Base-by-base conservation (phyloP, 495 filamentous ascomycete genomes). In the Penicillium pulvis region DNA sequence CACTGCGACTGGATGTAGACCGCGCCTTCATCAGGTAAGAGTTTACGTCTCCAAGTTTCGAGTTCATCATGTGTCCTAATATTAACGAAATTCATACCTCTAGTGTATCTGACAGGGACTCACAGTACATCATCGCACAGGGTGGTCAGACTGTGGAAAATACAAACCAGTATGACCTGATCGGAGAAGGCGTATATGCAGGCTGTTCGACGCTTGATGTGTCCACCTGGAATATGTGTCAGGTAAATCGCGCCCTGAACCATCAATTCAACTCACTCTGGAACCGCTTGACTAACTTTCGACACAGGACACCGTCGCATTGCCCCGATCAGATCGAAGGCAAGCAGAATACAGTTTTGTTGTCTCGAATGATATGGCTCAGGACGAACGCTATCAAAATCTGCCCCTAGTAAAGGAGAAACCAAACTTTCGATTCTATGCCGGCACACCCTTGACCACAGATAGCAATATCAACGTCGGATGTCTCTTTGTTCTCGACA, bases 391-490 rank as follows among this genome's bases (percentile, higher is more conserved):
- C 33, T 82, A 76, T 51, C 70, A 71, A 28, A 23, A 71, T 7
- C 60, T 81, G 3, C 66, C 77, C 1, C 76, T 79, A 39, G 79
- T 82, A 6, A 51, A 68, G 17, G 72, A 60, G 4, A 62, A 72
- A 11, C 79, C 77, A 0, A 51, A 69, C 16, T 81, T 77, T 48
- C 72, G 65, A 35, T 81, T 76, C 55, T 81, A 81, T 51, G 79
- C 77, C 12, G 79, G 79, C 47, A 81, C 77, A 3, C 73, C 75
- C 9, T 78, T 92, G 17, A 81, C 86, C 3, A 90, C 87, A 0
- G 84, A 82, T 11, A 79, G 75, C 24, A 88, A 86, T 14, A 82
- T 90, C 59, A 85, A 86, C 28, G 88, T 92, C 55, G 89, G 89
- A 16, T 85, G 82, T 17, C 77, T 90, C 44, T 90, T 86, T 58